Evolutionary conservation across 495 filamentous ascomycete species (phyloP), one percentile per base, ranked within the genome.

Genomic region (Penicillium tannophilum): DNA sequence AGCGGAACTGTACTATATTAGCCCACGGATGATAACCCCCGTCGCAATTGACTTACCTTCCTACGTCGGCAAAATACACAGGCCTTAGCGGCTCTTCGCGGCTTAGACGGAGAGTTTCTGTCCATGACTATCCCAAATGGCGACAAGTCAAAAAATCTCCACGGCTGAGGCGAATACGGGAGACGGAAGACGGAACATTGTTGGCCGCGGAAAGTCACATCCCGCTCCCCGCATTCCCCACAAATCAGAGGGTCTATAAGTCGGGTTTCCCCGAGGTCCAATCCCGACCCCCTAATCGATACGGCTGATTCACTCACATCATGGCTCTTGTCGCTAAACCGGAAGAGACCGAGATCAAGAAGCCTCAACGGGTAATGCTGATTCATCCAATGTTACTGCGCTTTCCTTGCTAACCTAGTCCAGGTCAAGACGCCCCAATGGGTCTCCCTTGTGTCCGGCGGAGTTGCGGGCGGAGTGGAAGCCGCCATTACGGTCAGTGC

Each of bases 381-480:
- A 41, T 41, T 41, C 39, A 41, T 41, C 0, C 5, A 17, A n/a
- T 17, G 6, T 16, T 24, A 19, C 9, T 54, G 43, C 19, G 10
- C 3, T 12, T 4, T 44, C 26, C 8, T 23, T 24, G 12, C 35
- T 59, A 35, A 54, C 31, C 19, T 3, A 49, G 33, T 31, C 39
- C 48, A 26, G 43, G 14, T n/a, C 6, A 16, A 41, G 14, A 64
- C 64, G 4, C 59, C 71, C 7, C 68, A 63, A 16, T 66, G 74
- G 57, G 77, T 84, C 28, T 82, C 82, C 0, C 67, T 86, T 33
- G 63, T 79, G 8, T 70, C 82, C 30, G 83, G 83, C n/a, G 83
- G 79, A 46, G 67, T 83, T 7, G 83, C 83, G 31, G 83, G 83
- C 19, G 81, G 76, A 28, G 70, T 85, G 35, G 82, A 85, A 66